These are phyloP conservation scores for Strobilomyces echinocephalus DNA, from an alignment of 768 basidiomycete species.

Conservation along the genomic window DNA sequence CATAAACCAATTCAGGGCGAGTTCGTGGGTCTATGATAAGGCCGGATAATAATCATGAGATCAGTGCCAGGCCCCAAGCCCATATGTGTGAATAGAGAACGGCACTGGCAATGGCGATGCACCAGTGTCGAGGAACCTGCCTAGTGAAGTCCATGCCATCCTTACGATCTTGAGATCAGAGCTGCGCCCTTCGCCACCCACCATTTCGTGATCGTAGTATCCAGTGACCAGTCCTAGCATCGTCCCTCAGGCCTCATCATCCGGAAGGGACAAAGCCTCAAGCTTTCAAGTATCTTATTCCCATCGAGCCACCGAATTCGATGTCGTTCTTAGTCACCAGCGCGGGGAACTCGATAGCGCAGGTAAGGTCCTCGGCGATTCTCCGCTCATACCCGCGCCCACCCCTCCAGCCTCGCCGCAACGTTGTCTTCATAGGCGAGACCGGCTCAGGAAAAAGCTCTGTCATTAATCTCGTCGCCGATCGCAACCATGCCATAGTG, in stretches of 20 bases:
- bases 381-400: neutral
- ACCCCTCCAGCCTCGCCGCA: conserved; percentile 16
- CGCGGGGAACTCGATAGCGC: neutral
- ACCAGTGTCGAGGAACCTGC: too few species aligned
- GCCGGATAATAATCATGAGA: neutral
- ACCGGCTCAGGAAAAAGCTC: conserved; percentile 37
- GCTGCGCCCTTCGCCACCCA: neutral
- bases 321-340: neutral
- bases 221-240: too few species aligned
- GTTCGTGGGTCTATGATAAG: too few species aligned
- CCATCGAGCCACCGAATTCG: neutral
- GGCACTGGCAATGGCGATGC: too few species aligned
- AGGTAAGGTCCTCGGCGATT: conserved; percentile 6
- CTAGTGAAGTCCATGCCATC: too few species aligned
- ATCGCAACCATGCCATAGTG: conserved; percentile 15
- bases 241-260: neutral
- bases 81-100: neutral
- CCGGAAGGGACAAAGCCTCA: neutral
- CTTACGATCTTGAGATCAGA: neutral
- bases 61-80: neutral
- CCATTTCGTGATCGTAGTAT: too few species aligned
- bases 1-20: too few species aligned
- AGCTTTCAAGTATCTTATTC: neutral
- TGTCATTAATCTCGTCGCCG: conserved; percentile 38
- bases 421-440: conserved; percentile 36